Base-by-base conservation (phyloP, 768 basidiomycete genomes). In the Leucocoprinus leucothites region DNA sequence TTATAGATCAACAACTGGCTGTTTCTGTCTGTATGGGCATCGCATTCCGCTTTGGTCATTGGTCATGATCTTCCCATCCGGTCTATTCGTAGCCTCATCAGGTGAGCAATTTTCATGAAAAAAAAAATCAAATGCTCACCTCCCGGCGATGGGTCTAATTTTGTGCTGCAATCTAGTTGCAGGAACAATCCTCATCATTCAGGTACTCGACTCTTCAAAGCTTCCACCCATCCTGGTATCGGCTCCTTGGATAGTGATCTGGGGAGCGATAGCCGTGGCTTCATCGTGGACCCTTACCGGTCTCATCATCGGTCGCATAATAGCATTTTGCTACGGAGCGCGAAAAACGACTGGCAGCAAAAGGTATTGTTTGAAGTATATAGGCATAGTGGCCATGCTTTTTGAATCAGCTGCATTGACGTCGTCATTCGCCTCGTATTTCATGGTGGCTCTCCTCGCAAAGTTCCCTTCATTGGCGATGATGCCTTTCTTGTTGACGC, bases 401-500 rank as follows among this genome's bases (percentile, higher is more conserved):
- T 24, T 34, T 14, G 53, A 47, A 21, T 54, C 45, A 3, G 35
- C 45, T 1, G 25, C 6, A 13, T 19, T 54, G 13, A n/a, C 47
- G 35, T 48, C 53, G 3, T 47, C 36, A 19, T 54, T 48, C 26
- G 21, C 25, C 9, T 14, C 40, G n/a, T 54, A 47, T 16, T 54
- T 28, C 25, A 25, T 54, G 38, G 11, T 48, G 11, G 46, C 26
- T 1, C 47, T 40, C 13, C 47, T 46, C 19, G 18, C 26, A 3
- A 28, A 22, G 25, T 54, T 45, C 14, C 53, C 46, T 28, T 38
- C 46, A 5, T 21, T 54, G 34, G 46, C n/a, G 24, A 48, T 41
- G 45, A 46, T 54, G 7, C 53, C 53, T 3, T 54, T 54, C 41
- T 14, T 54, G 46, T 41, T 54, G 36, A 19, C 45, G 11, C 53